These are phyloP conservation scores for Firmiana major DNA, from an alignment of 345 rosid species.

Conservation along the genomic window DNA sequence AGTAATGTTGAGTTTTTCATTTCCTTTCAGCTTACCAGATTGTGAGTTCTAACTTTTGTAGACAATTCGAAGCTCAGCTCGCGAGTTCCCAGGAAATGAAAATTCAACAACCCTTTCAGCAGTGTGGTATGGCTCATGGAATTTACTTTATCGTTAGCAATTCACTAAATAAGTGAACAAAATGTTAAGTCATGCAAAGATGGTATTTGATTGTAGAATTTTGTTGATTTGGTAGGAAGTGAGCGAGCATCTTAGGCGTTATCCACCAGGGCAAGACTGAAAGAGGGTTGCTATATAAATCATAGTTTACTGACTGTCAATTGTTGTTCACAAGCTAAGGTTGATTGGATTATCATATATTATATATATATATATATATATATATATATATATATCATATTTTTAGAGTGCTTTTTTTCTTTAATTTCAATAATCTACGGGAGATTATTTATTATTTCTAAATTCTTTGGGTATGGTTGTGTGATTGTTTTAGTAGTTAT, in stretches of 20 bases:
- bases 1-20: not conserved
- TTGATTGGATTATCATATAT: slow-evolving; percentile 13
- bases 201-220: slow-evolving; percentile 52
- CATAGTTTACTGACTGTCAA: slow-evolving; percentile 94
- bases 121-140: slow-evolving; percentile 65
- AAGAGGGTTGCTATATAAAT: slow-evolving; percentile 97
- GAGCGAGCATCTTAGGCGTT: slow-evolving; percentile 93
- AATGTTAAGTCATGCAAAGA: slow-evolving; percentile 1
- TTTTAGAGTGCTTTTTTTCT: not conserved
- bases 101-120: slow-evolving; percentile 86
- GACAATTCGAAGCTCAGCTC: slow-evolving; percentile 94
- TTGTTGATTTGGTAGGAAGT: slow-evolving; percentile 94
- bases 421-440: not conserved
- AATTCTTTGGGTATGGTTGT: not conserved
- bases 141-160: slow-evolving; percentile 6
- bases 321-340: slow-evolving; percentile 96
- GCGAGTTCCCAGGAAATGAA: slow-evolving; percentile 88
- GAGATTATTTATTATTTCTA: not conserved
- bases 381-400: not conserved
- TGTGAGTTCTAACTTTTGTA: slow-evolving; percentile 27
- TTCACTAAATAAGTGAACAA: not conserved
- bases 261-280: slow-evolving; percentile 84
- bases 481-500: not conserved
- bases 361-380: too few relatives aligned
- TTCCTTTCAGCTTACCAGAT: not conserved